Evolutionary conservation across 2,329 filamentous ascomycete genomes (phyloP), one percentile per base, ranked within the genome.

Genomic region (Xylaria sp.): DNA sequence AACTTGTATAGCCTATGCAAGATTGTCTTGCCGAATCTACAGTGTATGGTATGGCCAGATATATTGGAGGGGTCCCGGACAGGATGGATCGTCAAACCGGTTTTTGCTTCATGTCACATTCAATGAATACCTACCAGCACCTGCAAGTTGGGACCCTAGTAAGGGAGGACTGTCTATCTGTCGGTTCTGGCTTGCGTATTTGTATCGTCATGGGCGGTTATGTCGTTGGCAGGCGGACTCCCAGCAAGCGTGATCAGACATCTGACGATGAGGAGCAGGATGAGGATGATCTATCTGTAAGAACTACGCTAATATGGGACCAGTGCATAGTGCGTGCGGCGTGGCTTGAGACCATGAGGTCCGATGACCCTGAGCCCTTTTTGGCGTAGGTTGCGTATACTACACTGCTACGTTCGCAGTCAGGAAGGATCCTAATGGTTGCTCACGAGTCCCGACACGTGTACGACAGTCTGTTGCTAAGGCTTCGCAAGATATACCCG

Each of bases 381-480:
- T 41, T 41, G 47, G 44, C 43, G 35, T 51, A n/a, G n/a, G n/a
- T n/a, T n/a, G n/a, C n/a, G n/a, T n/a, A n/a, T n/a, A n/a, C n/a
- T n/a, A n/a, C n/a, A n/a, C n/a, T n/a, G n/a, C n/a, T n/a, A 49
- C 43, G 31, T 35, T 49, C 43, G 23, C 38, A 44, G 49, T 38
- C 48, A 44, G 21, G 54, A 62, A 62, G 60, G 60, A 62, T 62
- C 25, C 43, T 51, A 49, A 58, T 60, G 52, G 47, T 40, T 63
- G 52, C 57, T 60, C 60, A 60, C 52, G 57, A 49, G 57, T 60
- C 52, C 41, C 52, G 47, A 57, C 51, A 58, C 59, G 59, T 62
- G 59, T 52, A 49, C 43, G 48, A 27, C n/a, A 48, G 23, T 46
- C 31, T 37, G 11, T 35, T 37, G 47, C 47, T 21, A 43, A 47